phyloP scores from a whole-genome alignment of 1,139 yeast genomes.

The Candida frijolesensis region DNA sequence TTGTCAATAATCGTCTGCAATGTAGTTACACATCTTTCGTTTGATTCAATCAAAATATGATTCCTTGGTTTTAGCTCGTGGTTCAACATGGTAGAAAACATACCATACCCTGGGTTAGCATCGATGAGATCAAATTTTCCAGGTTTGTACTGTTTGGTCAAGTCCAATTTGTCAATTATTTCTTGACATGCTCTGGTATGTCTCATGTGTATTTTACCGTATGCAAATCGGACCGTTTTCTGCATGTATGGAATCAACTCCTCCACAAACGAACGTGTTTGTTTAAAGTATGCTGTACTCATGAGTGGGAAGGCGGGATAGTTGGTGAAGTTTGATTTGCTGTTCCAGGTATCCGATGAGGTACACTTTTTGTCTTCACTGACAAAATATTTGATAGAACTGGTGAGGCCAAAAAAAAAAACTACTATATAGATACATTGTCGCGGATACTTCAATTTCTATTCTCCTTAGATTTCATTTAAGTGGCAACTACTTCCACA shows the following conservation, averaged over 20 bases:
- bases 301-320: no score
- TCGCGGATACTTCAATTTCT: no score
- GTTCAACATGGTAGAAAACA: conserved; percentile 56
- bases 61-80: conserved; percentile 57
- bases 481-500: neutral
- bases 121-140: conserved; percentile 62
- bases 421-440: no score
- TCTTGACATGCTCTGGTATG: conserved; percentile 33
- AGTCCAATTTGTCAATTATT: conserved; percentile 44
- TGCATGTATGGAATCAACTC: no score
- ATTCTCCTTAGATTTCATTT: no score
- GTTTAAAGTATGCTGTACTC: conserved; percentile 12
- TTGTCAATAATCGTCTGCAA: conserved; percentile 20
- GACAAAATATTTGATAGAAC: no score
- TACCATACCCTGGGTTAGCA: conserved; percentile 59
- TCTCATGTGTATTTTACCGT: conserved; percentile 17
- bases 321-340: no score
- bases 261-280: conserved; percentile 25
- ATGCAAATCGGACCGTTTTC: neutral
- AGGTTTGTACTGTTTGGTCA: conserved; percentile 44
- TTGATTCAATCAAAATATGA: conserved; percentile 60
- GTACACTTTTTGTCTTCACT: no score
- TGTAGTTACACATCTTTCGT: conserved; percentile 34
- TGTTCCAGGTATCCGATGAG: no score
- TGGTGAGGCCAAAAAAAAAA: no score